Evolutionary conservation across 441 rosid genomes (phyloP).

Genomic region (Dalechampia spathulata): DNA sequence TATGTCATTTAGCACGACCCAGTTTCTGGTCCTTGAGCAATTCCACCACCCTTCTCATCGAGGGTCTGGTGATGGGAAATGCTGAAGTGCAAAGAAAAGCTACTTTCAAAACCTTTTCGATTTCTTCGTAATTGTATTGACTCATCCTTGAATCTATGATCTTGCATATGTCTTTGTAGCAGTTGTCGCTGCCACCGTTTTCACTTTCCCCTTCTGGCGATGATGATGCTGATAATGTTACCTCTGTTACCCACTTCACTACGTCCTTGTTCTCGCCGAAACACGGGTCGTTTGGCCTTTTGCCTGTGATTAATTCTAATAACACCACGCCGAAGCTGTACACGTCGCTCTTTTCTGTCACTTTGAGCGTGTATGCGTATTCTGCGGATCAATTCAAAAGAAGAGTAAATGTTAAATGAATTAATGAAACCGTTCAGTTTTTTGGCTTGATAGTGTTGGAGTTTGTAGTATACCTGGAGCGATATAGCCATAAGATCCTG

Average conservation of each 20-base stretch:
- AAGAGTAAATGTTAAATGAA: no score
- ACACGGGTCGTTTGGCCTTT: conserved; percentile 46
- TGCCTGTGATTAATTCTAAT: conserved; percentile 50
- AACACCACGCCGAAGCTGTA: conserved; percentile 58
- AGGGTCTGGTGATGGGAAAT: conserved; percentile 44
- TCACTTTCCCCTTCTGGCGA: conserved; percentile 9
- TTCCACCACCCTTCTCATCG: conserved; percentile 64
- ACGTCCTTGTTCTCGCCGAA: conserved; percentile 51
- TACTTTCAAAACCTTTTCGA: conserved; percentile 46
- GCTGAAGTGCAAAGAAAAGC: conserved; percentile 52
- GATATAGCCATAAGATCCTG: conserved; percentile 71
- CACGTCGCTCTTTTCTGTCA: conserved; percentile 65
- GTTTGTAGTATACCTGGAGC: conserved; percentile 54
- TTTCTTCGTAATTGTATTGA: conserved; percentile 32
- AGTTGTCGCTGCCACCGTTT: background rate
- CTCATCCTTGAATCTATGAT: conserved; percentile 45
- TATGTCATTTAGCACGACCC: background rate
- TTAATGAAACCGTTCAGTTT: background rate
- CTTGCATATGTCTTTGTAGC: conserved; percentile 12
- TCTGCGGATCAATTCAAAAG: conserved; percentile 24
- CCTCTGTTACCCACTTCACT: conserved; percentile 42
- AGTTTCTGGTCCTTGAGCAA: conserved; percentile 37
- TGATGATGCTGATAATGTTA: conserved; percentile 20
- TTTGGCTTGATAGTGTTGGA: background rate
- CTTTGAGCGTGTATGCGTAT: conserved; percentile 52